Percentiles rank a stretch among this genome's conserved stretches.
These are phyloP conservation scores for Diplocarpon mali DNA, from an alignment of 2,329 filamentous ascomycete species.

Conservation along the genomic window DNA sequence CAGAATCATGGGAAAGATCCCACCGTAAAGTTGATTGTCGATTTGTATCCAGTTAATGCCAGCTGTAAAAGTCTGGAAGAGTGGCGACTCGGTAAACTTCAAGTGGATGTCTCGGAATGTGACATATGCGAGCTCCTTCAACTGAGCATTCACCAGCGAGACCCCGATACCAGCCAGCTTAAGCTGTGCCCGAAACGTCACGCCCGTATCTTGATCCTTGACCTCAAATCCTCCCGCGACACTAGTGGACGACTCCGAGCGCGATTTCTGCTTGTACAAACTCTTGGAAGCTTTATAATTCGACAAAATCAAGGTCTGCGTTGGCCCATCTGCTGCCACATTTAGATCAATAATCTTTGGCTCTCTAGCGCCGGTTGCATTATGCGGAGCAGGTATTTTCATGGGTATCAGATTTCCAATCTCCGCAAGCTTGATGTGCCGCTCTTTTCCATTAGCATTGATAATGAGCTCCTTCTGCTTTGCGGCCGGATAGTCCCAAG, in stretches of 20 bases:
- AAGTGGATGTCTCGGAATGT: slow-evolving; percentile 86
- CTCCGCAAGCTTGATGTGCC: slow-evolving; percentile 89
- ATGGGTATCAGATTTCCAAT: slow-evolving; percentile 94
- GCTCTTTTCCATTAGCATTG: slow-evolving; percentile 64
- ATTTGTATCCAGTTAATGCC: slow-evolving; percentile 98
- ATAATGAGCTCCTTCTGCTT: slow-evolving; percentile 91
- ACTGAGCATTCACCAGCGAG: slow-evolving; percentile 83
- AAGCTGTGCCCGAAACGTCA: slow-evolving; percentile 81
- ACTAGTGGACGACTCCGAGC: slow-evolving; percentile 39
- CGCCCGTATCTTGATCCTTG: slow-evolving; percentile 78
- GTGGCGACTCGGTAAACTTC: slow-evolving; percentile 82
- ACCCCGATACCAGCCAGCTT: slow-evolving; percentile 84
- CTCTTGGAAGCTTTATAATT: slow-evolving; percentile 92
- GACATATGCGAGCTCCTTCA: slow-evolving; percentile 86
- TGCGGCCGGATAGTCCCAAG: slow-evolving; percentile 98
- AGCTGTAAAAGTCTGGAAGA: slow-evolving; percentile 84
- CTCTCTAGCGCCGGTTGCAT: slow-evolving; percentile 43
- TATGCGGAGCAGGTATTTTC: slow-evolving; percentile 56
- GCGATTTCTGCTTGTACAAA: slow-evolving; percentile 60
- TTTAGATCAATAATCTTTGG: slow-evolving; percentile 94
- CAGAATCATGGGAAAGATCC: slow-evolving; percentile 92
- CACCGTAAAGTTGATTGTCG: slow-evolving; percentile 96
- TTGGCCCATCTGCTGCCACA: slow-evolving; percentile 88
- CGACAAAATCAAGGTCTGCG: slow-evolving; percentile 84
- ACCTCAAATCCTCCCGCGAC: slow-evolving; percentile 73